Conservation (phyloP, 192 early-diverging fungal genomes). For the Paraglomus brasilianum region DNA sequence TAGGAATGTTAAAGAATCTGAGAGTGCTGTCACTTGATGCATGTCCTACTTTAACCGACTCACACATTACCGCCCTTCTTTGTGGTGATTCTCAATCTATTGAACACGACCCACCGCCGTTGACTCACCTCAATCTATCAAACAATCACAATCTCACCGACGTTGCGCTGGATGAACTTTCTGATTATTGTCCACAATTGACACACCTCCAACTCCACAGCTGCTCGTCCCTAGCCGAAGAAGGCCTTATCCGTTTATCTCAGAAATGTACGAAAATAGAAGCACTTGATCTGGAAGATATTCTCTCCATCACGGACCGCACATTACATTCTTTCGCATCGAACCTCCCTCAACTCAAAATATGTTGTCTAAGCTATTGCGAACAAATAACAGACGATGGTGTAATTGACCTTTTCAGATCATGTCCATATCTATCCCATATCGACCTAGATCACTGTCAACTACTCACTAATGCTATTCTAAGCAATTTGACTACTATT, state of each 20-base stretch:
- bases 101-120: conserved; percentile 6
- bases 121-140: conserved; percentile 37
- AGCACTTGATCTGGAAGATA: conserved; percentile 42
- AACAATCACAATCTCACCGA: conserved; percentile 38
- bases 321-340: conserved; percentile 36
- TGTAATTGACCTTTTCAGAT: conserved; percentile 31
- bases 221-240: conserved; percentile 35
- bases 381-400: conserved; percentile 39
- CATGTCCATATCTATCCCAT: conserved; percentile 8
- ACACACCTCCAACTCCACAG: conserved; percentile 43
- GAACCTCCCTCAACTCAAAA: conserved; percentile 32
- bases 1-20: background rate
- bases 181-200: conserved; percentile 11
- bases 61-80: background rate
- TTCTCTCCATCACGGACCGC: conserved; percentile 33
- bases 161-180: conserved; percentile 21
- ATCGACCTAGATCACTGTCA: conserved; percentile 19
- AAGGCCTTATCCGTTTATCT: conserved; percentile 34
- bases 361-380: conserved; percentile 42
- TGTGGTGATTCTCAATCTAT: background rate
- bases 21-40: background rate
- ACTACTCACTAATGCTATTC: background rate
- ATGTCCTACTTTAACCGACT: conserved; percentile 1
- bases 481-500: background rate
- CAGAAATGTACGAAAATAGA: conserved; percentile 25